A percentile compares a stretch with the other conserved stretches of the same genome.
phyloP scores from a whole-genome alignment of 306 rosid species.

The Hippophae tibetana region DNA sequence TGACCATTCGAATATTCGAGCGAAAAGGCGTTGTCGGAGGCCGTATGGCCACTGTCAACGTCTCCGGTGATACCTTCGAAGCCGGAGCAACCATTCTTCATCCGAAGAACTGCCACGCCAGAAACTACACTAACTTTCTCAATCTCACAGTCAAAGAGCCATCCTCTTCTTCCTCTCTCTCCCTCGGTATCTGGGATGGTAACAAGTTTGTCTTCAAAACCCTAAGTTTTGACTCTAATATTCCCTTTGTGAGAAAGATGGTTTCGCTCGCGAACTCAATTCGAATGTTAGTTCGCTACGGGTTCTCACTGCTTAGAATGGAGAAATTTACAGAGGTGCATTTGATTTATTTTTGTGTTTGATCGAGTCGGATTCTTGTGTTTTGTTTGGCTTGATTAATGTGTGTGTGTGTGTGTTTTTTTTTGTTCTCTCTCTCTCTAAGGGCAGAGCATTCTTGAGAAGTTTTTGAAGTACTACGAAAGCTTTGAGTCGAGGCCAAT shows the following conservation, averaged over 20 bases:
- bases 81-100: slow-evolving; percentile 91
- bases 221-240: slow-evolving; percentile 14
- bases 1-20: slow-evolving; percentile 60
- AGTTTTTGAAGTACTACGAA: slow-evolving; percentile 61
- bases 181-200: slow-evolving; percentile 78
- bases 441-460: slow-evolving; percentile 38
- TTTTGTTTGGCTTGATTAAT: not conserved
- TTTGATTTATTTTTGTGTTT: not conserved
- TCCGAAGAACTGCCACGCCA: slow-evolving; percentile 62
- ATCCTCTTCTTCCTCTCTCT: slow-evolving; percentile 21
- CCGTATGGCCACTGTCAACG: slow-evolving; percentile 59
- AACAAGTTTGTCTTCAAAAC: slow-evolving; percentile 64
- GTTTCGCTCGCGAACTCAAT: slow-evolving; percentile 45
- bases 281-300: slow-evolving; percentile 57
- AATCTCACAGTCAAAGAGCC: slow-evolving; percentile 44
- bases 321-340: slow-evolving; percentile 52
- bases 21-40: slow-evolving; percentile 61
- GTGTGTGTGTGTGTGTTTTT: too few species aligned
- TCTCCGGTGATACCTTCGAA: slow-evolving; percentile 64
- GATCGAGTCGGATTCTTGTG: too few species aligned
- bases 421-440: not conserved
- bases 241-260: slow-evolving; percentile 37
- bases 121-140: slow-evolving; percentile 44
- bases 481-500: slow-evolving; percentile 50
- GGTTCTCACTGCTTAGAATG: slow-evolving; percentile 76